Base-by-base conservation (phyloP, 2,329 filamentous ascomycete genomes). In the Exophiala spinifera region DNA sequence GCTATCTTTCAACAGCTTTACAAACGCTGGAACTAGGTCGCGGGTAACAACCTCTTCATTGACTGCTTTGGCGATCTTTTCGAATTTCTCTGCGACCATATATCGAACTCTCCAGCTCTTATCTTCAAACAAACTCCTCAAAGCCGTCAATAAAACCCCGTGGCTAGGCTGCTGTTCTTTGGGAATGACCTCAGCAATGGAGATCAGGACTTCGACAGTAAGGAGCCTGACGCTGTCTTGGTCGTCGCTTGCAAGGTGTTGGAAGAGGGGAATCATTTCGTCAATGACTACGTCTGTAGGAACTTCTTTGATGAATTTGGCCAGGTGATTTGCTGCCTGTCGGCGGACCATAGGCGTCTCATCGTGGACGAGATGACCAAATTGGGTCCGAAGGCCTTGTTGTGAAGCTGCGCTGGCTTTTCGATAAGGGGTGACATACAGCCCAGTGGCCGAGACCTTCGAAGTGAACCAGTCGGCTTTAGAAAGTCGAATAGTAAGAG, bases 401-500 rank as follows among this genome's bases (percentile, higher is more conserved):
- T 99, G 94, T 63, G 91, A 84, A n/a, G 85, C 81, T 48, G 87
- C 82, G 51, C 90, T 87, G 56, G 94, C 90, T 79, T 95, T 95
- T 67, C 86, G 87, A 79, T 99, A 99, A 62, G 94, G 92, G 46
- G 86, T 84, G 70, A 89, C 94, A 78, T 92, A 99, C 60, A 99
- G 87, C 60, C 94, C 94, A 62, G 92, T 96, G 60, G 92, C 94
- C 28, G 94, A 99, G 62, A 99, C 94, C 78, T 97, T 99, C 62
- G 94, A 97, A 54, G 94, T 99, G 75, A 99, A 99, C 94, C 94
- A 99, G 76, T 99, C 94, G 75, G 94, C 94, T 82, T 97, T 99
- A 63, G 94, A 95, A 59, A 99, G 88, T 70, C 94, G 90, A 69
- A 95, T 84, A 56, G 91, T 91, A 69, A 99, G 86, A 59, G 94